Percentiles rank a stretch among this genome's conserved stretches.
Evolutionary conservation across 139 green algal genomes (phyloP).

Genomic region (Yamagishiella unicocca): DNA sequence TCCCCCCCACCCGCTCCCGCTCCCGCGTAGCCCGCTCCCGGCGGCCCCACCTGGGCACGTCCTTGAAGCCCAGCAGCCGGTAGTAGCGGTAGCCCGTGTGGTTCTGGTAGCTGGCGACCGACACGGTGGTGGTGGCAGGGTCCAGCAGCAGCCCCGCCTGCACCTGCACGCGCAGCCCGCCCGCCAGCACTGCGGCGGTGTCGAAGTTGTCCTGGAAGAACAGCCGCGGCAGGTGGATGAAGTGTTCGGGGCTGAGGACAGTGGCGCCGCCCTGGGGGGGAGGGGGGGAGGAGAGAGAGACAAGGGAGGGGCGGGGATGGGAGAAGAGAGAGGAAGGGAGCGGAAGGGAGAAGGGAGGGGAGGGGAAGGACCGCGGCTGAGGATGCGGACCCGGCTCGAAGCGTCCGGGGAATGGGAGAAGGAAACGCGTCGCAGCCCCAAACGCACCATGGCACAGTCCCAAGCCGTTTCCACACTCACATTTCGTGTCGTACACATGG

Average conservation of each 20-base stretch:
- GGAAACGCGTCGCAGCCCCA: not conserved
- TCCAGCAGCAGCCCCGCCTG: constrained; percentile 42
- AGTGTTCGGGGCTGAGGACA: constrained; percentile 49
- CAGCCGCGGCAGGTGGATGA: constrained; percentile 53
- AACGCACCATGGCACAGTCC: not conserved
- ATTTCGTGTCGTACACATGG: too few relatives aligned
- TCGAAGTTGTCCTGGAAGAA: constrained; percentile 59
- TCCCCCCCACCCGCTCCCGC: too few relatives aligned
- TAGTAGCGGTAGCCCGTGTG: constrained; percentile 56
- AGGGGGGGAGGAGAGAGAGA: not conserved
- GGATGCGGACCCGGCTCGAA: too few relatives aligned
- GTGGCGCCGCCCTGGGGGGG: constrained; percentile 24
- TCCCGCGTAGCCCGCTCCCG: too few relatives aligned
- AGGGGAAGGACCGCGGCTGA: not conserved
- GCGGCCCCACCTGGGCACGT: constrained; percentile 34
- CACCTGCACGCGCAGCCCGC: constrained; percentile 42
- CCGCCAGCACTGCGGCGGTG: constrained; percentile 29
- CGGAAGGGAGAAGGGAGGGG: not conserved
- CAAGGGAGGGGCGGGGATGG: not conserved
- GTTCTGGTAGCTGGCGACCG: constrained; percentile 54
- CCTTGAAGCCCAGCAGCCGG: constrained; percentile 55
- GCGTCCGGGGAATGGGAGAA: too few relatives aligned
- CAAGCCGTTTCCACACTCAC: not conserved
- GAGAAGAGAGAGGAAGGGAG: not conserved
- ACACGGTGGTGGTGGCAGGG: not conserved